These are phyloP conservation scores for Trichosporon sp. DNA, from an alignment of 1,284 basidiomycete genomes.

Conservation along the genomic window DNA sequence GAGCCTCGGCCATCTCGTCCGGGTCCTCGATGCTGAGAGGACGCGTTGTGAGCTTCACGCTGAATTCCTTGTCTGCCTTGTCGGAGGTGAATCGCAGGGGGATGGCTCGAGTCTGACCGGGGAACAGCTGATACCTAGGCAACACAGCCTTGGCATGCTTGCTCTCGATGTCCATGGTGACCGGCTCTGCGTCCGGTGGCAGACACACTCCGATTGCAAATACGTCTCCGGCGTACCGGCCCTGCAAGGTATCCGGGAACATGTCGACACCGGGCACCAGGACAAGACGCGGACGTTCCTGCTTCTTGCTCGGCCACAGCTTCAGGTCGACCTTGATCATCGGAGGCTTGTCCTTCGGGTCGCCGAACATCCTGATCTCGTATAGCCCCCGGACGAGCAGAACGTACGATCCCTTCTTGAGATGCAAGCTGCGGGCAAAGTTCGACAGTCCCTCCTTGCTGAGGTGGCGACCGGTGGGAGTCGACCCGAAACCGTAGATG, in stretches of 20 bases:
- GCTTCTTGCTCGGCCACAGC: not conserved
- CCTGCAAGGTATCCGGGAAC: slow-evolving; percentile 44
- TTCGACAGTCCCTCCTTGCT: slow-evolving; percentile 31
- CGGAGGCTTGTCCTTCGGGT: slow-evolving; percentile 42
- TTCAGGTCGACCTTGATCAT: slow-evolving; percentile 37
- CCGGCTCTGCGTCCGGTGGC: slow-evolving; percentile 17
- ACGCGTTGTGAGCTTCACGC: not conserved
- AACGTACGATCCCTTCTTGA: slow-evolving; percentile 43
- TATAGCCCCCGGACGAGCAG: slow-evolving; percentile 48
- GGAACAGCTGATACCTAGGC: slow-evolving; percentile 7
- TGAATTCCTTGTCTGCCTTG: not conserved
- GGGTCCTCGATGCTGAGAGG: not conserved
- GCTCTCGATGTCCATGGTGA: slow-evolving; percentile 9
- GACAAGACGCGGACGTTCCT: not conserved
- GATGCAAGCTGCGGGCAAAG: slow-evolving; percentile 39
- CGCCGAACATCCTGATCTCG: slow-evolving; percentile 54
- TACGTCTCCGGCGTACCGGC: slow-evolving; percentile 46
- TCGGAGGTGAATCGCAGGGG: not conserved
- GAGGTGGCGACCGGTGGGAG: slow-evolving; percentile 24
- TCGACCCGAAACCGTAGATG: slow-evolving; percentile 47
- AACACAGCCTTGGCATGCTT: not conserved
- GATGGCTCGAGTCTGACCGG: not conserved
- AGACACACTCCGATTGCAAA: slow-evolving; percentile 34
- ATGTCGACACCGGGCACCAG: slow-evolving; percentile 26
- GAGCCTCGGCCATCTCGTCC: not conserved